These are phyloP conservation scores for Scorias spongiosa DNA, from an alignment of 2,329 filamentous ascomycete species.

Conservation along the genomic window DNA sequence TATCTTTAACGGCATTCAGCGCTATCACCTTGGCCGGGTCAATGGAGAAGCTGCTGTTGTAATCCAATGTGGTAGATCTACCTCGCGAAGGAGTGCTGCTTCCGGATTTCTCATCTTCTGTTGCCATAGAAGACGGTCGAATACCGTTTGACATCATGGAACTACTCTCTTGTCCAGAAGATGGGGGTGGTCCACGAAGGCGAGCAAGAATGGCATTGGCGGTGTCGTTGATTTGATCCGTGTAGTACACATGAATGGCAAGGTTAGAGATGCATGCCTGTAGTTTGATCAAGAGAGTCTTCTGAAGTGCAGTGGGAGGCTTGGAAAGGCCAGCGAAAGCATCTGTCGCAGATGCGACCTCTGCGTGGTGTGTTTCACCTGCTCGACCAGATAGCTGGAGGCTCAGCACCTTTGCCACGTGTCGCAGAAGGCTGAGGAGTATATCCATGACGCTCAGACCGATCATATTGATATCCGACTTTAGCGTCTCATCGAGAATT, in stretches of 20 bases:
- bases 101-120: not conserved
- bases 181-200: not conserved
- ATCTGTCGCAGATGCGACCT: not conserved
- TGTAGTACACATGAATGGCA: conserved; percentile 91
- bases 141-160: not conserved
- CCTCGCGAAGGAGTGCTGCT: not conserved
- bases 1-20: conserved; percentile 65
- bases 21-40: conserved; percentile 47
- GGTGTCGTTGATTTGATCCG: conserved; percentile 93
- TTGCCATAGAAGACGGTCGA: not conserved
- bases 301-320: conserved; percentile 38
- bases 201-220: conserved; percentile 63
- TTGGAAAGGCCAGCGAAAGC: conserved; percentile 15
- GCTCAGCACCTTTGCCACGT: conserved; percentile 64
- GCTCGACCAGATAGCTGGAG: conserved; percentile 22
- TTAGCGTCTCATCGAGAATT: conserved; percentile 67
- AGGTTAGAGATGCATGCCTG: conserved; percentile 79
- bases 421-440: conserved; percentile 67
- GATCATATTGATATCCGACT: conserved; percentile 83
- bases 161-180: not conserved
- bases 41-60: conserved; percentile 42
- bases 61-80: not conserved
- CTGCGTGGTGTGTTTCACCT: not conserved
- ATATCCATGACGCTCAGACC: conserved; percentile 95
- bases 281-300: conserved; percentile 53